phyloP scores from a whole-genome alignment of 139 green algal genomes.

The Picocystis salinarum region DNA sequence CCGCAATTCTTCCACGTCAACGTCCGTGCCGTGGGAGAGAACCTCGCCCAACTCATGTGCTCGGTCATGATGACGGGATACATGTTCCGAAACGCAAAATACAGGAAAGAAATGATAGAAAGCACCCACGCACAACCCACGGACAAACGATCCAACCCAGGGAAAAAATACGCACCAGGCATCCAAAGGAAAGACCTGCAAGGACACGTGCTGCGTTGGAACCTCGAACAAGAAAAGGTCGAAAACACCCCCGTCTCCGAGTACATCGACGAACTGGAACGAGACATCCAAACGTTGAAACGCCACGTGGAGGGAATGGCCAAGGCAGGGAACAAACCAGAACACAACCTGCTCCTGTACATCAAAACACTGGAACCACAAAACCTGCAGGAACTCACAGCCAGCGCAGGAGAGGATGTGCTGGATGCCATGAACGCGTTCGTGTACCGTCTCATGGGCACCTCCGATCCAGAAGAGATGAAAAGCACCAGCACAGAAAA shows the following conservation, averaged over 20 bases:
- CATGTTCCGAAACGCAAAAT: conserved; percentile 61
- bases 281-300: conserved; percentile 25
- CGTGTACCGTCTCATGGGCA: conserved; percentile 45
- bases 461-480: conserved; percentile 13
- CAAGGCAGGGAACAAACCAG: conserved; percentile 4
- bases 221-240: conserved; percentile 31
- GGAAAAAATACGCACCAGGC: conserved; percentile 27
- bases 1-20: conserved; percentile 63
- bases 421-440: conserved; percentile 69
- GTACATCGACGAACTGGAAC: conserved; percentile 68
- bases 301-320: conserved; percentile 11
- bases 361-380: conserved; percentile 36
- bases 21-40: conserved; percentile 35
- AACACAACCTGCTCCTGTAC: conserved; percentile 41
- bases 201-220: conserved; percentile 68
- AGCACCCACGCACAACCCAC: no score
- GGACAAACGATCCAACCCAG: no score
- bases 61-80: conserved; percentile 67
- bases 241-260: conserved; percentile 30
- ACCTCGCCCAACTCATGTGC: conserved; percentile 70
- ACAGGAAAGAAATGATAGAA: conserved; percentile 50
- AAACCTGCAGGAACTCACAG: conserved; percentile 22
- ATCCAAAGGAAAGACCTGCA: conserved; percentile 34
- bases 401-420: conserved; percentile 34
- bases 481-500: conserved; percentile 18